These are phyloP conservation scores for Aspergillus egyptiacus DNA, from an alignment of 495 filamentous ascomycete genomes.

Conservation along the genomic window DNA sequence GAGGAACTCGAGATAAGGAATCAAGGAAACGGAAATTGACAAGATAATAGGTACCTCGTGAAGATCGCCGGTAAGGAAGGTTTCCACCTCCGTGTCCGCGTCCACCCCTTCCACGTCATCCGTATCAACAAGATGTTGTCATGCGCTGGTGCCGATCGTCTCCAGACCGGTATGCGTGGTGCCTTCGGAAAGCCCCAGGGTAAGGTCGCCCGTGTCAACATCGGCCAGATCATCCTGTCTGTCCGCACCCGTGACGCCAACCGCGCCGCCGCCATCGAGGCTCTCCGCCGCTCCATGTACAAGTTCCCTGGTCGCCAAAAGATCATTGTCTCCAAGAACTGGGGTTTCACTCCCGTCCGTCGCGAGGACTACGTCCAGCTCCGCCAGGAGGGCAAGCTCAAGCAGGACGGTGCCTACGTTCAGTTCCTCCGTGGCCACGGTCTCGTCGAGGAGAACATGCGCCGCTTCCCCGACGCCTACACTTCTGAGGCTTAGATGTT, in stretches of 20 bases:
- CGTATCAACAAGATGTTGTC: slow-evolving; percentile 99
- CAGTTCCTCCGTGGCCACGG: slow-evolving; percentile 95
- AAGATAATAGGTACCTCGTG: slow-evolving; percentile 67
- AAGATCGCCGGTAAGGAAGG: slow-evolving; percentile 97
- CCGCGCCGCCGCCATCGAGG: slow-evolving; percentile 91
- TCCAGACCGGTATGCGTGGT: slow-evolving; percentile 99
- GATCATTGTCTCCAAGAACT: slow-evolving; percentile 99
- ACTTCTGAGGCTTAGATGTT: slow-evolving; percentile 45
- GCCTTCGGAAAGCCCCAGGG: slow-evolving; percentile 99
- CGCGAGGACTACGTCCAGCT: slow-evolving; percentile 94
- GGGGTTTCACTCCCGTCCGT: slow-evolving; percentile 97
- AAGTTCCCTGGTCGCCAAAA: slow-evolving; percentile 99
- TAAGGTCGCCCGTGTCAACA: slow-evolving; percentile 96
- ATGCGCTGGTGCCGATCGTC: slow-evolving; percentile 98
- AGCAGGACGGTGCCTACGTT: slow-evolving; percentile 96
- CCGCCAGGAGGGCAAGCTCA: slow-evolving; percentile 82
- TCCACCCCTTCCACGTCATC: slow-evolving; percentile 98
- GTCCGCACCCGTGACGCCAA: slow-evolving; percentile 92
- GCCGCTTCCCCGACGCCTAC: slow-evolving; percentile 89
- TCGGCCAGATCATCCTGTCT: slow-evolving; percentile 95
- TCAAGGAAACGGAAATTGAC: slow-evolving; percentile 12
- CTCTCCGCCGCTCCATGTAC: slow-evolving; percentile 97
- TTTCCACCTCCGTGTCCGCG: slow-evolving; percentile 97
- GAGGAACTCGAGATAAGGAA: background rate
- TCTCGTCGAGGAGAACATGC: slow-evolving; percentile 76